Conservation (phyloP, 2,329 filamentous ascomycete genomes). For the Taxawa tesnikishii region DNA sequence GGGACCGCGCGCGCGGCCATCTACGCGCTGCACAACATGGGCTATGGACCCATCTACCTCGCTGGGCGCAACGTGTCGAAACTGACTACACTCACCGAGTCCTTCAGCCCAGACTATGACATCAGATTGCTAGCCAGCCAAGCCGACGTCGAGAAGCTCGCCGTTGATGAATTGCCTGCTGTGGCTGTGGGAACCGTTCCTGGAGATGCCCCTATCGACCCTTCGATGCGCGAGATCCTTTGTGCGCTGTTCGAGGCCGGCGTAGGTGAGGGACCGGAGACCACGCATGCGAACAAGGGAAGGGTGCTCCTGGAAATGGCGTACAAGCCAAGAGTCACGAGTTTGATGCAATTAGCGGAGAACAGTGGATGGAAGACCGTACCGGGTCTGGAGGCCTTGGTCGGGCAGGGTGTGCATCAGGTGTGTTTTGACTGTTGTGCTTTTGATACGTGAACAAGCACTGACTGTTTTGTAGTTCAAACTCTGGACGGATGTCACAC, state of each 20-base stretch:
- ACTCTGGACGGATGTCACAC: conserved; percentile 72
- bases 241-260: conserved; percentile 38
- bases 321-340: conserved; percentile 77
- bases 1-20: conserved; percentile 87
- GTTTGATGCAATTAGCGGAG: conserved; percentile 71
- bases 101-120: conserved; percentile 64
- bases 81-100: conserved; percentile 52
- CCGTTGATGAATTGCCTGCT: conserved; percentile 38
- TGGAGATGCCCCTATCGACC: conserved; percentile 72
- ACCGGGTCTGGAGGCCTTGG: conserved; percentile 76
- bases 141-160: conserved; percentile 37
- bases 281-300: conserved; percentile 23
- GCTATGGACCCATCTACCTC: conserved; percentile 76
- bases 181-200: conserved; percentile 88
- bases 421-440: conserved; percentile 27
- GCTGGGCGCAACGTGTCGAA: conserved; percentile 65
- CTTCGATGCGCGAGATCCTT: conserved; percentile 54
- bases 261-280: conserved; percentile 17
- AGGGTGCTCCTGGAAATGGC: conserved; percentile 85
- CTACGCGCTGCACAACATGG: conserved; percentile 73
- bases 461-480: conserved; percentile 46
- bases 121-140: conserved; percentile 49
- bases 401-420: conserved; percentile 76
- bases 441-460: conserved; percentile 1
- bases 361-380: conserved; percentile 71